These are phyloP conservation scores for Aspergillus japonicus DNA, from an alignment of 2,329 filamentous ascomycete genomes.

Conservation along the genomic window DNA sequence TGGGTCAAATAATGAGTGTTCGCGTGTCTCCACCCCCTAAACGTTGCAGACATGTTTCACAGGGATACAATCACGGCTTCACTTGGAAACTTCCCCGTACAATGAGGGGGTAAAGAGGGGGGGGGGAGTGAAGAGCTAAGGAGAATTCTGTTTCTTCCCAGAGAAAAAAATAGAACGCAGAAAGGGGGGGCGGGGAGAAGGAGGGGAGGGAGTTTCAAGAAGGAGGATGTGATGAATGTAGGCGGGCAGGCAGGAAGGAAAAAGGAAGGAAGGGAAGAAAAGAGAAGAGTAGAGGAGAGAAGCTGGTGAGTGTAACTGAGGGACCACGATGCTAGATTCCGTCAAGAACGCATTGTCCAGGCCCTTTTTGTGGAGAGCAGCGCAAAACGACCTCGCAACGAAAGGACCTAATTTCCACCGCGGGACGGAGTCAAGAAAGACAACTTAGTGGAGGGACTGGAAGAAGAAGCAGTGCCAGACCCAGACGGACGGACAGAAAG, in stretches of 20 bases:
- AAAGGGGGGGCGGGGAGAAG: slow-evolving; percentile 7
- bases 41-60: slow-evolving; percentile 24
- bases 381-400: not conserved
- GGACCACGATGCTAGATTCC: not conserved
- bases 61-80: slow-evolving; percentile 19
- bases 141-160: not conserved
- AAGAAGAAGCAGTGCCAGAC: not conserved
- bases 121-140: not conserved
- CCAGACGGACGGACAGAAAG: not conserved
- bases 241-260: not conserved
- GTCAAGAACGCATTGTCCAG: not conserved
- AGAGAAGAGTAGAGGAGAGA: not conserved
- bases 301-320: not conserved
- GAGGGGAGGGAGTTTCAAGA: not conserved
- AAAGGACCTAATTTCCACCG: not conserved
- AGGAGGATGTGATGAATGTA: not conserved
- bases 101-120: slow-evolving; percentile 6
- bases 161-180: not conserved
- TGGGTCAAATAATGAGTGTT: slow-evolving; percentile 10
- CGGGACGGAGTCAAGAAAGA: not conserved
- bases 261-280: too few relatives aligned
- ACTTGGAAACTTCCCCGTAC: slow-evolving; percentile 3
- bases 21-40: slow-evolving; percentile 17
- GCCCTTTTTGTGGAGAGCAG: not conserved
- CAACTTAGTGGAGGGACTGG: not conserved